Conservation (phyloP, 306 rosid genomes). For the Prunus armeniaca region DNA sequence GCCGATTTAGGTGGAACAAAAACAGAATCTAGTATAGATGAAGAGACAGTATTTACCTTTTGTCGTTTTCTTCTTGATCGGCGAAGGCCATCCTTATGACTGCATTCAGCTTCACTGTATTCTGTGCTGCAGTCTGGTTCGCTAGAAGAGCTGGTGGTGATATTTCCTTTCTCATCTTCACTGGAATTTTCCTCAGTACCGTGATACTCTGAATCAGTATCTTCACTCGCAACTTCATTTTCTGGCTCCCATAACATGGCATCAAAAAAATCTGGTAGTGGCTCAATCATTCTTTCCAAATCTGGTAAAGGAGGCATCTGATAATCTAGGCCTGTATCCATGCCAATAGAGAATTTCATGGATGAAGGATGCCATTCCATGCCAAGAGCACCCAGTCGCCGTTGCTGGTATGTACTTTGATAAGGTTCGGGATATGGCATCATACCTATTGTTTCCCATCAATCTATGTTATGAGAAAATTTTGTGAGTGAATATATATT, state of each 20-base stretch:
- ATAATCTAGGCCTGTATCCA: constrained; percentile 57
- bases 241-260: constrained; percentile 84
- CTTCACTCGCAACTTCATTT: constrained; percentile 63
- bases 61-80: constrained; percentile 75
- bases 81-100: constrained; percentile 56
- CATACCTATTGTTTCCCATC: constrained; percentile 54
- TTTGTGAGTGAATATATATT: background rate
- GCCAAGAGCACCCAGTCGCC: constrained; percentile 85
- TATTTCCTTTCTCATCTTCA: constrained; percentile 62
- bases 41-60: constrained; percentile 36
- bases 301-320: constrained; percentile 78
- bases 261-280: constrained; percentile 70
- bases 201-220: constrained; percentile 78
- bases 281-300: constrained; percentile 75
- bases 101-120: constrained; percentile 33
- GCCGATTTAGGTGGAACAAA: constrained; percentile 19
- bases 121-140: constrained; percentile 59
- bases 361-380: constrained; percentile 83
- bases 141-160: constrained; percentile 52
- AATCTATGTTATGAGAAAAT: constrained; percentile 25
- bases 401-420: constrained; percentile 74
- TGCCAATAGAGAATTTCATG: constrained; percentile 61
- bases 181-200: constrained; percentile 64
- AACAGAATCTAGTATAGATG: constrained; percentile 17
- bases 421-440: constrained; percentile 89